These are phyloP conservation scores for Colletotrichum noveboracense DNA, from an alignment of 2,329 filamentous ascomycete species.

Conservation along the genomic window DNA sequence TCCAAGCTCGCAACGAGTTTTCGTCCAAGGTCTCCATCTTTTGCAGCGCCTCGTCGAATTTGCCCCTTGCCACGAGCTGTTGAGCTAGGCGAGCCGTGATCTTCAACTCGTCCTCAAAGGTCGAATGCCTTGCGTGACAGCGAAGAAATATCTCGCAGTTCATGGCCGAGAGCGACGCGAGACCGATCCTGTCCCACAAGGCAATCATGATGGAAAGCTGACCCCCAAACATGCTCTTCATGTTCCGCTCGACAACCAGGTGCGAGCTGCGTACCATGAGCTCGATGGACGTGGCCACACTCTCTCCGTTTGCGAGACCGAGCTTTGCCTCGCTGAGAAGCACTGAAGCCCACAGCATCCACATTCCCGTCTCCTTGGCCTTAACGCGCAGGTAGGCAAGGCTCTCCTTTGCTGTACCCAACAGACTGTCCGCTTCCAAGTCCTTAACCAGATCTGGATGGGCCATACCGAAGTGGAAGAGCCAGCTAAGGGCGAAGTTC, in stretches of 20 bases:
- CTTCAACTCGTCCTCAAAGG: slow-evolving; percentile 80
- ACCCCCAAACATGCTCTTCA: slow-evolving; percentile 74
- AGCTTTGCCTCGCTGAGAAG: slow-evolving; percentile 87
- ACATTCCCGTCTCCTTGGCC: slow-evolving; percentile 86
- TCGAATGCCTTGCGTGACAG: slow-evolving; percentile 65
- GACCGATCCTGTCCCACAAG: slow-evolving; percentile 78
- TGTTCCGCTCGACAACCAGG: slow-evolving; percentile 77
- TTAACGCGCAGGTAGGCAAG: slow-evolving; percentile 84
- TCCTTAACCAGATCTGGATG: slow-evolving; percentile 78
- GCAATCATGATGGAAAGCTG: slow-evolving; percentile 76
- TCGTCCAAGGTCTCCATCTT: slow-evolving; percentile 53
- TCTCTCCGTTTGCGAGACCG: slow-evolving; percentile 73
- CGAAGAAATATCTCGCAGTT: slow-evolving; percentile 77
- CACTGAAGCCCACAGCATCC: slow-evolving; percentile 82
- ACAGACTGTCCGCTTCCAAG: slow-evolving; percentile 73
- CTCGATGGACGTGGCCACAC: slow-evolving; percentile 70
- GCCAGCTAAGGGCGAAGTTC: slow-evolving; percentile 95
- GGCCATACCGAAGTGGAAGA: slow-evolving; percentile 90
- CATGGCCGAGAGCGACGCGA: slow-evolving; percentile 57
- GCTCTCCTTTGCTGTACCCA: slow-evolving; percentile 81
- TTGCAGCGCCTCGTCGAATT: slow-evolving; percentile 69
- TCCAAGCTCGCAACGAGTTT: slow-evolving; percentile 73
- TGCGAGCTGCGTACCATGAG: slow-evolving; percentile 83
- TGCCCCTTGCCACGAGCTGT: slow-evolving; percentile 66
- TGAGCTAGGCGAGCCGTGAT: slow-evolving; percentile 72